Evolutionary conservation across 495 filamentous ascomycete species (phyloP).

Genomic region (Aspergillus nanangensis): DNA sequence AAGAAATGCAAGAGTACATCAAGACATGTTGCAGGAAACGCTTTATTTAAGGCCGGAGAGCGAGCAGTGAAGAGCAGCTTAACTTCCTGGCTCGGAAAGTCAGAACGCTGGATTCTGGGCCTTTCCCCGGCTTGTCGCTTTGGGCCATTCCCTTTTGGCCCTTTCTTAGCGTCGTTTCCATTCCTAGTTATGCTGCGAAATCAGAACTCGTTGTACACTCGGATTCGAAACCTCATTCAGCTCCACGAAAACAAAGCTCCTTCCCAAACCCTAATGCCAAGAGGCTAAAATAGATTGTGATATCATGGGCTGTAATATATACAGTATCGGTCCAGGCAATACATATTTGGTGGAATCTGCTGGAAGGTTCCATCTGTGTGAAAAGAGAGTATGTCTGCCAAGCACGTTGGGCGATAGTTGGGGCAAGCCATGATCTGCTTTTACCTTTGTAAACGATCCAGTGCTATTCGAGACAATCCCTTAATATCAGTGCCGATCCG

Average conservation of each 20-base stretch:
- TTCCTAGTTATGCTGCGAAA: no score
- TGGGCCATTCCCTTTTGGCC: no score
- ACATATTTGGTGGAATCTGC: conserved; percentile 1
- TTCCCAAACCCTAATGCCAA: conserved; percentile 1
- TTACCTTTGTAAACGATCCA: background rate
- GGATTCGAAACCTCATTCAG: conserved; percentile 1
- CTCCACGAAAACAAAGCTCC: background rate
- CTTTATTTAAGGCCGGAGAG: no score
- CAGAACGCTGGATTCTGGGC: no score
- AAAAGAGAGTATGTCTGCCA: conserved; percentile 1
- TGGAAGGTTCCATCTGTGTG: background rate
- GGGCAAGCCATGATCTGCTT: conserved; percentile 3
- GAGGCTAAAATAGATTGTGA: background rate
- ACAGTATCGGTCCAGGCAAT: background rate
- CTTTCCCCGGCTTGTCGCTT: no score
- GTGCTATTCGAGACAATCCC: background rate
- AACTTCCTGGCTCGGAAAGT: no score
- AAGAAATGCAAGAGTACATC: no score
- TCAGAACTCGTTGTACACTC: background rate
- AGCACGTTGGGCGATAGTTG: conserved; percentile 1
- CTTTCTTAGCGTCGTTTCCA: no score
- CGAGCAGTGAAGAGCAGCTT: no score
- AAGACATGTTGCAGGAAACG: no score
- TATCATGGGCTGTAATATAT: conserved; percentile 1
- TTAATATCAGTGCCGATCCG: conserved; percentile 2